Evolutionary conservation across 139 green algal genomes (phyloP).

Genomic region (Chlamydomonas sp.): DNA sequence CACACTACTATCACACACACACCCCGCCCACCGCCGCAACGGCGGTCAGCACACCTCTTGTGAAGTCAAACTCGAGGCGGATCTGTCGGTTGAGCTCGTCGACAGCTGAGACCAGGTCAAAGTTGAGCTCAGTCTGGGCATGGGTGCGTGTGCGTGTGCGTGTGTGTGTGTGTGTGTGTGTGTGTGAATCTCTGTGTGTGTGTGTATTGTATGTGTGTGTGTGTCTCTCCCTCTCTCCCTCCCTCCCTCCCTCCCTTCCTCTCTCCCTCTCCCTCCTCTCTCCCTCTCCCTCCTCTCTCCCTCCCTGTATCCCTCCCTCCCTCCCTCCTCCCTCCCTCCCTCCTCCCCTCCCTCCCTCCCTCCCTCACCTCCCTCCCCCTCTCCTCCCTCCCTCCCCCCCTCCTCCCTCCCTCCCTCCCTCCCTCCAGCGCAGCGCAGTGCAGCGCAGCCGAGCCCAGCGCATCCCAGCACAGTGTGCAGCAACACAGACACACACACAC

Average conservation of each 20-base stretch:
- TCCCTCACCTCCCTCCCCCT: neutral
- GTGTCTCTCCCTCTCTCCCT: neutral
- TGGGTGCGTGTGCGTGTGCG: too few relatives aligned
- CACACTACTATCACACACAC: too few relatives aligned
- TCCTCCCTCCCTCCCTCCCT: neutral
- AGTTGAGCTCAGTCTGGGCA: slow-evolving; percentile 84
- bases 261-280: neutral
- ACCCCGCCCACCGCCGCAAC: too few relatives aligned
- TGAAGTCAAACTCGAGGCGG: slow-evolving; percentile 86
- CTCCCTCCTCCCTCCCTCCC: neutral
- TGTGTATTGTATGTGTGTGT: too few relatives aligned
- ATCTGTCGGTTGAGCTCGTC: slow-evolving; percentile 85
- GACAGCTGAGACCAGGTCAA: slow-evolving; percentile 83
- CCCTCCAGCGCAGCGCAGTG: too few relatives aligned
- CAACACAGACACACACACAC: too few relatives aligned
- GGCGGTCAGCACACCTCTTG: slow-evolving; percentile 26
- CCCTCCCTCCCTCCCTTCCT: neutral
- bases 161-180: too few relatives aligned
- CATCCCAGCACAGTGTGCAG: too few relatives aligned
- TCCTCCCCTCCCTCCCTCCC: neutral
- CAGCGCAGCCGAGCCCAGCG: too few relatives aligned
- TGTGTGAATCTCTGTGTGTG: too few relatives aligned
- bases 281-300: neutral
- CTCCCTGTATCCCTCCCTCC: neutral
- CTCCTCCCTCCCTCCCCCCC: neutral